Base-by-base conservation (phyloP, 192 early-diverging fungal species). In the Linnemannia zychae region DNA sequence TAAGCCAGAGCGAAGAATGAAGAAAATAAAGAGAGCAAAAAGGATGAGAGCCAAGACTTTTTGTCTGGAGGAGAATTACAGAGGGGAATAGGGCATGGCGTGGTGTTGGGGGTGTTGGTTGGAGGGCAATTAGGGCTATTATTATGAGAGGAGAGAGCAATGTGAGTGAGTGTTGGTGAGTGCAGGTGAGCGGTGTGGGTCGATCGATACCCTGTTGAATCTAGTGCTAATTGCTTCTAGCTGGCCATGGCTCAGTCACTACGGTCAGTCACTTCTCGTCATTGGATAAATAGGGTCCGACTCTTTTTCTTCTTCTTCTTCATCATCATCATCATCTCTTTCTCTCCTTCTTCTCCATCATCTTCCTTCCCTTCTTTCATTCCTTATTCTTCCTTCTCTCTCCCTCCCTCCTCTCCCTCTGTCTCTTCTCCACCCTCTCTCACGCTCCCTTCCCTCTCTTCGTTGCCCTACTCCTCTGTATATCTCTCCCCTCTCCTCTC, bases 361-460 rank as follows among this genome's bases (percentile, higher is more conserved):
- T n/a, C 72, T 57, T 66, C 33, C 24, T 68, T 47, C 67, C 38
- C 52, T 73, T 49, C 40, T 31, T 50, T 36, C 40, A 57, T 40
- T 40, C 53, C 49, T 46, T 7, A 33, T 2, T 74, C 52, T 17
- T 47, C 66, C 4, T 18, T 68, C 72, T 28, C 33, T 68, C 52
- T 1, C 13, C 28, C 38, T 71, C 69, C 44, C 20, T 20, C 66
- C 60, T 44, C 40, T 44, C 53, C 24, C 7, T 50, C 11, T 31
- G 6, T 6, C 36, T 18, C 60, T 9, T 11, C 15, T 18, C n/a
- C 31, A 34, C 68, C 16, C 17, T 24, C 46, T 24, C 5, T 47
- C 52, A 71, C 33, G 49, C 40, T 49, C 46, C 22, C 34, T 50
- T 34, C 4, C 38, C 37, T 37, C 40, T 17, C 40, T 52, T 6